These are phyloP conservation scores for Furculomyces boomerangus DNA, from an alignment of 371 early-diverging fungal species.

Conservation along the genomic window DNA sequence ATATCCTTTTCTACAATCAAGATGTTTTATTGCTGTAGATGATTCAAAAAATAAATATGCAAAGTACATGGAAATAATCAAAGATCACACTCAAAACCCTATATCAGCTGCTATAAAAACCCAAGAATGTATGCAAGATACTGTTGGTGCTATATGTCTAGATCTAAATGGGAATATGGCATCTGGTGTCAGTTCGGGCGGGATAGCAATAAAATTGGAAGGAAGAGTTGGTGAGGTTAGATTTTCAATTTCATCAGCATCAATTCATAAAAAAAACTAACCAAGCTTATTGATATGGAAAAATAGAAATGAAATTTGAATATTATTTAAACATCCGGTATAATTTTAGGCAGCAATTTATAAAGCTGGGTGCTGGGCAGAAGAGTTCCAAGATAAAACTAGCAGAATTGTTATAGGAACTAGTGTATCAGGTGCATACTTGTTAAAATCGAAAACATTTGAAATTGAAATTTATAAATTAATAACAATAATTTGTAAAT, in stretches of 20 bases:
- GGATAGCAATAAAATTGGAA: conserved; percentile 60
- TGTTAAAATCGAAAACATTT: neutral
- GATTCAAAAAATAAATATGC: too few relatives aligned
- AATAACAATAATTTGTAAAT: neutral
- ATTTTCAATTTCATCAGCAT: neutral
- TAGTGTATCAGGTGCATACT: neutral
- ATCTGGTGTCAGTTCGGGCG: conserved; percentile 73
- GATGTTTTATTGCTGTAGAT: too few relatives aligned
- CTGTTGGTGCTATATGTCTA: conserved; percentile 70
- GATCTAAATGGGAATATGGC: conserved; percentile 45
- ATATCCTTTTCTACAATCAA: too few relatives aligned
- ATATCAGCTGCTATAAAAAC: too few relatives aligned
- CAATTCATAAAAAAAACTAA: neutral
- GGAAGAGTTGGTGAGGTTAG: conserved; percentile 71
- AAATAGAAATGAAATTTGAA: neutral
- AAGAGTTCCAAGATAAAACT: neutral
- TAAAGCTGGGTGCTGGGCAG: conserved; percentile 1
- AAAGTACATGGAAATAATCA: too few relatives aligned
- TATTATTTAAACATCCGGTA: neutral
- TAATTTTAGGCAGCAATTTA: neutral
- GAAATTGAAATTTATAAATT: neutral
- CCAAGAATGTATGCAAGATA: too few relatives aligned
- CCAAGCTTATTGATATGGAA: neutral
- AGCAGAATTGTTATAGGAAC: neutral
- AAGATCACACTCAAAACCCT: too few relatives aligned